Evolutionary conservation across 129 eudicot genomes (phyloP), one percentile per base, ranked within the genome.

Genomic region (Silybum marianum): DNA sequence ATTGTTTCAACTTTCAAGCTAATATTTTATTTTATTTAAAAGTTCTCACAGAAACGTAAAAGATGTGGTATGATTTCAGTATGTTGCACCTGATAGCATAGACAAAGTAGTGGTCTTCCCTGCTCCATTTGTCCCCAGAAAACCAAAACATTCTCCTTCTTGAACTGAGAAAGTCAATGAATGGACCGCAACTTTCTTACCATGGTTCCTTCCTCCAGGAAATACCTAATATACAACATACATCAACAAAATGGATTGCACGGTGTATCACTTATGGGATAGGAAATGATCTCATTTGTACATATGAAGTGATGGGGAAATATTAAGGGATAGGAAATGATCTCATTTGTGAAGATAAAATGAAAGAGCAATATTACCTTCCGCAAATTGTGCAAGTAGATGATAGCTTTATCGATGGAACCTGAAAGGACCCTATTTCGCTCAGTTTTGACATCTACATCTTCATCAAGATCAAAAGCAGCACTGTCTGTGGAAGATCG

Each of bases 131-230:
- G 98, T 92, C 86, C 99, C 99, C 67, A 95, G 88, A 84, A 95
- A 95, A 42, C 99, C 99, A 87, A 95, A 95, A 73, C 99, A 95
- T 83, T 95, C 99, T 63, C 99, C 99, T 92, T 95, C 99, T 85
- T 92, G 94, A 69, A 95, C 99, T 14, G 98, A 89, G 85, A 95
- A 95, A 78, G 97, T 92, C 92, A 95, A 80, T 13, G 97, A 90
- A 82, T 95, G 87, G 73, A 95, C 99, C 7, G 99, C 97, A 85
- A 88, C 83, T 84, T 95, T 95, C 72, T 88, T 71, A 70, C 84
- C 86, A 48, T 81, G 86, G 70, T 83, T 79, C 80, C 86, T 90
- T 60, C 89, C 90, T 77, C 97, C 97, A 76, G 97, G 97, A 87
- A 89, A 95, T 38, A 94, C 96, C 98, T 94, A 83, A 80, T 79